Evolutionary conservation across 768 basidiomycete species (phyloP).

Genomic region (Amanita pseudoporphyria): DNA sequence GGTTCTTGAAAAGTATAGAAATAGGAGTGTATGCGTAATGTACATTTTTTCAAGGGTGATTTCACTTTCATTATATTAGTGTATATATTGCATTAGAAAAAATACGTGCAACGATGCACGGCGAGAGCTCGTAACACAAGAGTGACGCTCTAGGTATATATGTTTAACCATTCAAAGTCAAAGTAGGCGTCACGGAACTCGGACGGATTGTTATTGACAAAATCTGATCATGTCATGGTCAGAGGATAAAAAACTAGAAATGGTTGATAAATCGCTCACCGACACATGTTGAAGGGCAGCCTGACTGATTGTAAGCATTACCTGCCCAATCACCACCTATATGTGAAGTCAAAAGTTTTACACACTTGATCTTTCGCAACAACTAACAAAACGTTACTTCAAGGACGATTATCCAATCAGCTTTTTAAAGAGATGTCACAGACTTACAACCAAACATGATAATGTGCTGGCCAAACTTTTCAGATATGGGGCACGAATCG

Average conservation of each 20-base stretch:
- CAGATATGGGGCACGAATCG: slow-evolving; percentile 44
- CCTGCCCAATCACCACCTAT: slow-evolving; percentile 56
- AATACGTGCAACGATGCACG: too few species aligned
- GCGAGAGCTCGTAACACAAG: neutral
- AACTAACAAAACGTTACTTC: slow-evolving; percentile 53
- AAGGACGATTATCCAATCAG: neutral
- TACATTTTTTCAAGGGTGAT: neutral
- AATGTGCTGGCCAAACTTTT: slow-evolving; percentile 45
- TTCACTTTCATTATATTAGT: neutral
- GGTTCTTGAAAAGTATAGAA: slow-evolving; percentile 53
- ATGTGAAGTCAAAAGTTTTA: neutral
- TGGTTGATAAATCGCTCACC: slow-evolving; percentile 23
- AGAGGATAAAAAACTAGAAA: neutral
- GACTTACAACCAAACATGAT: slow-evolving; percentile 53
- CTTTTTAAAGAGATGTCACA: neutral
- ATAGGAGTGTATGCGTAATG: slow-evolving; percentile 5
- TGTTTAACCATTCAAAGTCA: slow-evolving; percentile 50
- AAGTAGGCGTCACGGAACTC: slow-evolving; percentile 67
- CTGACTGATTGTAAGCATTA: slow-evolving; percentile 31
- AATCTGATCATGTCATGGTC: slow-evolving; percentile 28
- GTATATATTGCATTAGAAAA: neutral
- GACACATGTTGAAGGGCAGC: slow-evolving; percentile 44
- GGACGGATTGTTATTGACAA: slow-evolving; percentile 54
- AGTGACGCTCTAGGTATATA: slow-evolving; percentile 16
- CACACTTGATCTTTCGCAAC: neutral